Conservation (phyloP, 306 rosid genomes). For the Amphicarpaea edgeworthii region DNA sequence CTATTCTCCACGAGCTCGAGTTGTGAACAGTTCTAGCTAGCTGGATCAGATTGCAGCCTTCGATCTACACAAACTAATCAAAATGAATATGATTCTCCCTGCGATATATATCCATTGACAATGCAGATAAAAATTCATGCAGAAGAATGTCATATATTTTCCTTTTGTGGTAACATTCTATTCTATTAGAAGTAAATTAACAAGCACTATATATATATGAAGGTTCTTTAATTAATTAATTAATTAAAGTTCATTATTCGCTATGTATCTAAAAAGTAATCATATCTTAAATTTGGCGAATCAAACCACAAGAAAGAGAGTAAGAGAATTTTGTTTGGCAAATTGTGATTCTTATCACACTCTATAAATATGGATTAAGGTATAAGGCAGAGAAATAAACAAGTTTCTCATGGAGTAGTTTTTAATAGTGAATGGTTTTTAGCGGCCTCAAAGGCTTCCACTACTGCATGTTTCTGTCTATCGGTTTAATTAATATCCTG, state of each 20-base stretch:
- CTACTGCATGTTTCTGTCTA: conserved; percentile 28
- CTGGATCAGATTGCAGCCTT: neutral
- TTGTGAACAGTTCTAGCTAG: too few species aligned
- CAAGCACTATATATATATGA: too few species aligned
- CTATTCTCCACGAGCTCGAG: neutral
- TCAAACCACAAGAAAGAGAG: conserved; percentile 7
- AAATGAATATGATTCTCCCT: neutral
- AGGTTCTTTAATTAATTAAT: conserved; percentile 7
- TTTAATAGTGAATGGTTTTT: conserved; percentile 8
- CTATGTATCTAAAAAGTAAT: neutral
- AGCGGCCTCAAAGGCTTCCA: conserved; percentile 41
- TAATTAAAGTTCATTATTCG: conserved; percentile 15
- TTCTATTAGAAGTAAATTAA: conserved; percentile 9
- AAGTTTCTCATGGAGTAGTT: neutral
- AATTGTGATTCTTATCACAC: neutral
- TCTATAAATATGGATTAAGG: conserved; percentile 1
- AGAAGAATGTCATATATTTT: conserved; percentile 3
- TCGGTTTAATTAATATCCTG: conserved; percentile 18
- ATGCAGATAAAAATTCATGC: neutral
- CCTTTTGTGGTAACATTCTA: conserved; percentile 17
- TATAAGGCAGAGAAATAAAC: neutral
- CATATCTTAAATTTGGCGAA: conserved; percentile 32
- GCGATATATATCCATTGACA: neutral
- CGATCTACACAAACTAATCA: neutral
- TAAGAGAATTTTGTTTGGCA: neutral